A percentile compares a stretch with the other conserved stretches of the same genome.
Evolutionary conservation across 352 stramenopile species (phyloP).

Genomic region (Blastocystis sp.): DNA sequence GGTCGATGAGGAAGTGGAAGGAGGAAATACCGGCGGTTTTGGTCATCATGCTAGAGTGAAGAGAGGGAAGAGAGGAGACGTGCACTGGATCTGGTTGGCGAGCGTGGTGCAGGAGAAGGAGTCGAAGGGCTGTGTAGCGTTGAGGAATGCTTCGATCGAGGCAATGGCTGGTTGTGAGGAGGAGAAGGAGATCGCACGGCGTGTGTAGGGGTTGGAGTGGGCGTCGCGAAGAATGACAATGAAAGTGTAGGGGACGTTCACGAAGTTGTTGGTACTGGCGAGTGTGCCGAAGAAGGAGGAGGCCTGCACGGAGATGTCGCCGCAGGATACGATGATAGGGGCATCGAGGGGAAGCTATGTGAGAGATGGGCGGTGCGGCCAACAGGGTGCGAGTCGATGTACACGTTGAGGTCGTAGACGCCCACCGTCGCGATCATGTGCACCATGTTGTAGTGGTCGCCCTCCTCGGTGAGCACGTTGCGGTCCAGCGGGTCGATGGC

Average conservation of each 20-base stretch:
- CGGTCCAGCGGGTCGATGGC: neutral
- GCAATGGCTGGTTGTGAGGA: neutral
- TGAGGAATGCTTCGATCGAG: neutral
- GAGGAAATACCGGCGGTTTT: neutral
- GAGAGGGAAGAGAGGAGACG: neutral
- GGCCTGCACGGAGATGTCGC: neutral
- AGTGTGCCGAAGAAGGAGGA: slow-evolving; percentile 8
- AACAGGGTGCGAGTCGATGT: slow-evolving; percentile 26
- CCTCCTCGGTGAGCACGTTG: neutral
- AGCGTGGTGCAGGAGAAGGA: neutral
- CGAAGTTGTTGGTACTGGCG: neutral
- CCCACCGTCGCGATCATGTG: slow-evolving; percentile 3
- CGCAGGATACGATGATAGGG: neutral
- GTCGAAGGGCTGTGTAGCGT: neutral
- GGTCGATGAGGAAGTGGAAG: neutral
- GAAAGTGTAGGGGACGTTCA: neutral
- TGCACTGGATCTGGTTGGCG: neutral
- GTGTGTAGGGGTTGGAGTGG: neutral
- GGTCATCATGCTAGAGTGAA: neutral
- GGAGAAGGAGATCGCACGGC: neutral
- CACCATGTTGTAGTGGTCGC: neutral
- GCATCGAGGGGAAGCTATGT: slow-evolving; percentile 1
- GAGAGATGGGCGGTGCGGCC: too few species aligned
- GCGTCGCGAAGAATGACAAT: neutral
- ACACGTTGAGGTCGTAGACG: neutral